Evolutionary conservation across 2,329 filamentous ascomycete species (phyloP).

Genomic region (Rhynchosporium graminicola): DNA sequence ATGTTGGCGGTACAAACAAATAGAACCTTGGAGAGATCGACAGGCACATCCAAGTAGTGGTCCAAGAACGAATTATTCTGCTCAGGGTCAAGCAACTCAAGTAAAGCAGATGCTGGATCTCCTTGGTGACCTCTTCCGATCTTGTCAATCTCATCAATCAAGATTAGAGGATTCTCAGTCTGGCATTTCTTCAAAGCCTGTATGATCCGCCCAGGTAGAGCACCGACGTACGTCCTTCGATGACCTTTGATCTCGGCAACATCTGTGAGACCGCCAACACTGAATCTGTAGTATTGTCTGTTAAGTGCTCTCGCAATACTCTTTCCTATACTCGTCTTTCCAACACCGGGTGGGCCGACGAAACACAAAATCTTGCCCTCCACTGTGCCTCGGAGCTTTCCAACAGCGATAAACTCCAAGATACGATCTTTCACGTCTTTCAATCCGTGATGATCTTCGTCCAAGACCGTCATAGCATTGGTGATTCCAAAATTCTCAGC

Average conservation of each 20-base stretch:
- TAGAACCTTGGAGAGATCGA: conserved; percentile 94
- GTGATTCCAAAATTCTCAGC: conserved; percentile 96
- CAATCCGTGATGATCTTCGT: conserved; percentile 94
- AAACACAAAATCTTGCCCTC: conserved; percentile 99
- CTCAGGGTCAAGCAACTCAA: conserved; percentile 93
- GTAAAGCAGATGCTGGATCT: conserved; percentile 88
- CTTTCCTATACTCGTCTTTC: conserved; percentile 98
- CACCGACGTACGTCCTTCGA: conserved; percentile 92
- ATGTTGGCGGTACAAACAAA: conserved; percentile 99
- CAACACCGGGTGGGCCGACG: conserved; percentile 94
- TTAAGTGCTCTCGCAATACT: conserved; percentile 94
- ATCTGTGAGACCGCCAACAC: conserved; percentile 93
- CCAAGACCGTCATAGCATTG: conserved; percentile 84
- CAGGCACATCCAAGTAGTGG: conserved; percentile 97
- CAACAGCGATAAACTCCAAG: conserved; percentile 95
- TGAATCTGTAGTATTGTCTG: conserved; percentile 97
- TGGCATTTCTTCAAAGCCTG: conserved; percentile 99
- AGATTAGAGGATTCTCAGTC: conserved; percentile 93
- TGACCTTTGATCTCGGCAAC: conserved; percentile 99
- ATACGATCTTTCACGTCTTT: conserved; percentile 99
- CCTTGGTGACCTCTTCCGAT: conserved; percentile 96
- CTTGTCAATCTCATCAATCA: conserved; percentile 98
- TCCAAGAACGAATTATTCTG: conserved; percentile 97
- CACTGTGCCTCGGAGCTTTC: conserved; percentile 93
- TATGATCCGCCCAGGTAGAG: conserved; percentile 92